Percentiles rank a stretch among this genome's conserved stretches.
Evolutionary conservation across 1,284 basidiomycete species (phyloP).

Genomic region (Sphagnurus paluster): DNA sequence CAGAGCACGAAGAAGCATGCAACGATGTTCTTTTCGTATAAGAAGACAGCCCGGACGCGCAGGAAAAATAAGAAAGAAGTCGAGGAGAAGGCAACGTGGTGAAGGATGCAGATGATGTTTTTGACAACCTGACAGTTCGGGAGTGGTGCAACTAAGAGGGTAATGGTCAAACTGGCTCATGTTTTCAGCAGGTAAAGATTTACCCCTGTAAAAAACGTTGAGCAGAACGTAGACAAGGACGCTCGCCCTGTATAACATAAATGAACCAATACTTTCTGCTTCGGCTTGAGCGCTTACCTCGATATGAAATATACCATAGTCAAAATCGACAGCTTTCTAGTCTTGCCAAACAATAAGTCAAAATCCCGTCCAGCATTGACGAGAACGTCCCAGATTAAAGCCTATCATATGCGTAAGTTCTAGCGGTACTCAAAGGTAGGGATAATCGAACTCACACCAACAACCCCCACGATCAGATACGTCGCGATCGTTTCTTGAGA

Average conservation of each 20-base stretch:
- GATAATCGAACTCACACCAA: neutral
- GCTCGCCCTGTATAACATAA: conserved; percentile 1
- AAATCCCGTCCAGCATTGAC: conserved; percentile 8
- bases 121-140: conserved; percentile 14
- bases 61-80: conserved; percentile 37
- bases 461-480: conserved; percentile 12
- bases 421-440: neutral
- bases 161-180: neutral
- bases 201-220: conserved; percentile 36
- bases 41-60: conserved; percentile 23
- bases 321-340: conserved; percentile 7
- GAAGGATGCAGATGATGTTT: conserved; percentile 14
- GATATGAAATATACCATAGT: conserved; percentile 13
- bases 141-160: conserved; percentile 14
- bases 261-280: neutral
- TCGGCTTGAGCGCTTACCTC: conserved; percentile 3
- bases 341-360: conserved; percentile 6
- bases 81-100: conserved; percentile 24
- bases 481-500: conserved; percentile 13
- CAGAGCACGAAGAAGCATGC: conserved; percentile 30
- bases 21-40: conserved; percentile 20
- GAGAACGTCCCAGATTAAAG: conserved; percentile 16
- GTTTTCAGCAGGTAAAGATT: conserved; percentile 28
- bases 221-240: conserved; percentile 13
- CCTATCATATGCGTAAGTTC: conserved; percentile 1